phyloP scores from a whole-genome alignment of 805 yeast genomes.

The Lachancea waltii region DNA sequence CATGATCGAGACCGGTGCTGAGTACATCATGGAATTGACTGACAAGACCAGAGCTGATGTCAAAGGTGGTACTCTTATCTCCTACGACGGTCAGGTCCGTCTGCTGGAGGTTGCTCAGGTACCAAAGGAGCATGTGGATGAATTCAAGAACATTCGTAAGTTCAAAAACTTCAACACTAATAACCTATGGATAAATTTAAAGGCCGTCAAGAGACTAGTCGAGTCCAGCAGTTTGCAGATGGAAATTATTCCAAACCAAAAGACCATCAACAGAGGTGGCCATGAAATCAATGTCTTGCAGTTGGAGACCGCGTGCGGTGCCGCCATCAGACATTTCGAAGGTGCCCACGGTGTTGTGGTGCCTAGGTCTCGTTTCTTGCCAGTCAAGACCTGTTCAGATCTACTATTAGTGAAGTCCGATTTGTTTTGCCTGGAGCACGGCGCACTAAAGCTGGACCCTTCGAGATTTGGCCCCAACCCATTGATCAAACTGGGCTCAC shows the following conservation, averaged over 20 bases:
- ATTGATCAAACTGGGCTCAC: constrained; percentile 90
- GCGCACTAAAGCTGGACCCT: constrained; percentile 78
- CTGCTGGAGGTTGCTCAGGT: constrained; percentile 96
- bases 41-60: constrained; percentile 99
- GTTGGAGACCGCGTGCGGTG: constrained; percentile 98
- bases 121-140: constrained; percentile 97
- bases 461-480: constrained; percentile 88
- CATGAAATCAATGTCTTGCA: constrained; percentile 83
- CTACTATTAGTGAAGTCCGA: constrained; percentile 91
- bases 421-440: constrained; percentile 83
- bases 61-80: constrained; percentile 97
- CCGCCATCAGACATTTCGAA: constrained; percentile 92
- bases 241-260: constrained; percentile 94
- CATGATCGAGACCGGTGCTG: constrained; percentile 86
- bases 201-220: constrained; percentile 87
- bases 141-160: constrained; percentile 94
- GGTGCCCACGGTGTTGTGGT: constrained; percentile 97
- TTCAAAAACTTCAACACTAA: constrained; percentile 98
- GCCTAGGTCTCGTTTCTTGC: constrained; percentile 95
- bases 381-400: constrained; percentile 96
- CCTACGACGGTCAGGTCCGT: constrained; percentile 91
- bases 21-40: constrained; percentile 96
- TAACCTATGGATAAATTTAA: constrained; percentile 93
- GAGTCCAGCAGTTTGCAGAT: constrained; percentile 74
- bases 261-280: constrained; percentile 68